phyloP scores from a whole-genome alignment of 2,329 filamentous ascomycete genomes.

The Ceratocystis cubensis region DNA sequence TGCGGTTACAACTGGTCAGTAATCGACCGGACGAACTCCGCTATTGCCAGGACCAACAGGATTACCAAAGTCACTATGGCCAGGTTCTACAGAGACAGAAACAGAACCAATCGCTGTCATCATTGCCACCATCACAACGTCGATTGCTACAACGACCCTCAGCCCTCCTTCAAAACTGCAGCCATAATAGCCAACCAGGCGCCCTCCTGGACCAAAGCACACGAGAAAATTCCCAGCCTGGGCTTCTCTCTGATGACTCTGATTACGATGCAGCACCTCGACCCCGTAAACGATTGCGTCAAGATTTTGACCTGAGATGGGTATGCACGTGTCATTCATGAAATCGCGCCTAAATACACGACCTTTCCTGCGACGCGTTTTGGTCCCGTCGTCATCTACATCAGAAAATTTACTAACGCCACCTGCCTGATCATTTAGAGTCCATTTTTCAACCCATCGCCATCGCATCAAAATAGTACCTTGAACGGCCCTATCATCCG shows the following conservation, averaged over 20 bases:
- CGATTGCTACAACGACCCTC: not conserved
- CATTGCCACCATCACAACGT: not conserved
- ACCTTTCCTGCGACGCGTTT: not conserved
- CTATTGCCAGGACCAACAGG: not conserved
- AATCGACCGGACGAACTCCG: not conserved
- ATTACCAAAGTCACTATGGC: not conserved
- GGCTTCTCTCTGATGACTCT: not conserved
- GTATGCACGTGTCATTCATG: constrained; percentile 5
- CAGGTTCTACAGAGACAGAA: not conserved
- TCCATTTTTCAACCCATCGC: not conserved
- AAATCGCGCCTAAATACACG: not conserved
- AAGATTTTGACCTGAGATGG: not conserved
- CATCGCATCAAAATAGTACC: not conserved
- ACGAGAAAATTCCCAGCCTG: not conserved
- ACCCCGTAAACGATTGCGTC: constrained; percentile 6
- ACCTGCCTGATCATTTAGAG: not conserved
- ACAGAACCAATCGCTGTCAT: not conserved
- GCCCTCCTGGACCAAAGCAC: not conserved
- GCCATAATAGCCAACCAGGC: not conserved
- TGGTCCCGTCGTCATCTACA: not conserved
- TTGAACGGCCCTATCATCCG: too few relatives aligned
- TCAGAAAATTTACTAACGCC: not conserved
- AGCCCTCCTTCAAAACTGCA: not conserved
- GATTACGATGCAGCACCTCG: not conserved
- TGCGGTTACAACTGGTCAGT: not conserved